These are phyloP conservation scores for Colletotrichum tamarilloi DNA, from an alignment of 2,329 filamentous ascomycete species.

Conservation along the genomic window DNA sequence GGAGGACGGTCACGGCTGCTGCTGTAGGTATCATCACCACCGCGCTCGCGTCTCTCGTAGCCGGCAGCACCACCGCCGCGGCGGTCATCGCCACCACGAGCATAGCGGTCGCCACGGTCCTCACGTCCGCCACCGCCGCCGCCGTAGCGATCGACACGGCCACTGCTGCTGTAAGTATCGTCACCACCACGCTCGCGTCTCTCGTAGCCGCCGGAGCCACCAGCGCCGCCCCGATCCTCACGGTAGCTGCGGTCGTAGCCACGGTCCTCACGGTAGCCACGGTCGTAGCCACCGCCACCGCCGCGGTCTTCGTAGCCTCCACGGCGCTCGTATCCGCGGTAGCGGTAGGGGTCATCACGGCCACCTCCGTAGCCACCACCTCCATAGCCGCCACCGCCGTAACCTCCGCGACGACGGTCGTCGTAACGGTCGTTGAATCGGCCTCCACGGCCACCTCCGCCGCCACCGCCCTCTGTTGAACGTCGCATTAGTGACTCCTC, in stretches of 20 bases:
- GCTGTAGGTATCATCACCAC: conserved; percentile 33
- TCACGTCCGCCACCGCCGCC: conserved; percentile 55
- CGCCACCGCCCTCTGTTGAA: conserved; percentile 51
- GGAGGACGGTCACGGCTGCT: conserved; percentile 53
- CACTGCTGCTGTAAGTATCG: conserved; percentile 53
- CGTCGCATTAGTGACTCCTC: neutral
- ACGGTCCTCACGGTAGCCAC: conserved; percentile 61
- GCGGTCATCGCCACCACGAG: conserved; percentile 55
- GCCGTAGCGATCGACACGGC: conserved; percentile 55
- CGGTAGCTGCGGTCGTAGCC: conserved; percentile 58
- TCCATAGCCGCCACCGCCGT: conserved; percentile 53
- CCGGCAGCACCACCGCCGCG: conserved; percentile 53
- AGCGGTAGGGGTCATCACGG: conserved; percentile 69
- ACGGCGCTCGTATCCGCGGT: conserved; percentile 62
- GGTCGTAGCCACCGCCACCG: conserved; percentile 55
- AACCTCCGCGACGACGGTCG: conserved; percentile 72
- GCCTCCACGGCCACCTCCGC: conserved; percentile 52
- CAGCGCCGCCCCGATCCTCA: conserved; percentile 58
- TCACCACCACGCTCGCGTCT: conserved; percentile 65
- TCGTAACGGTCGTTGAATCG: conserved; percentile 70
- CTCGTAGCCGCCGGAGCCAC: conserved; percentile 57
- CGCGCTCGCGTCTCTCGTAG: conserved; percentile 64
- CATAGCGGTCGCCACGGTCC: conserved; percentile 54
- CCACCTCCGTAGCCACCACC: conserved; percentile 56
- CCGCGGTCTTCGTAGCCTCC: conserved; percentile 45